These are phyloP conservation scores for Calendula officinalis DNA, from an alignment of 129 eudicot species.

Conservation along the genomic window DNA sequence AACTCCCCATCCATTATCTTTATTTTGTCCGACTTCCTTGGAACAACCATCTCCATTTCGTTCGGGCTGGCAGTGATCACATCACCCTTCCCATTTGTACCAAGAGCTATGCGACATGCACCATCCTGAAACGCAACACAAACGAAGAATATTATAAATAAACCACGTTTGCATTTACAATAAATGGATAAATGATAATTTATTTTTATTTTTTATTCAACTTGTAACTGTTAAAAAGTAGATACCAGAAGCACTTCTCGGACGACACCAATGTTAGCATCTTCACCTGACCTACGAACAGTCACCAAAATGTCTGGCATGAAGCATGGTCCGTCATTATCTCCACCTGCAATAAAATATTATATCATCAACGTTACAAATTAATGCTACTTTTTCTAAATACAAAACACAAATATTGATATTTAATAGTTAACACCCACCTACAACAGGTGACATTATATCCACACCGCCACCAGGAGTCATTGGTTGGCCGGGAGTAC, in stretches of 20 bases:
- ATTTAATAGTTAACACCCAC: slow-evolving; percentile 33
- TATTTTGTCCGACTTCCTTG: slow-evolving; percentile 72
- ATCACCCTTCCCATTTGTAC: slow-evolving; percentile 73
- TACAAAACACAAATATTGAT: neutral
- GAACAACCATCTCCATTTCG: slow-evolving; percentile 68
- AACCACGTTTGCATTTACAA: neutral
- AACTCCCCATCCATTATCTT: slow-evolving; percentile 89
- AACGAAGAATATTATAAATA: neutral
- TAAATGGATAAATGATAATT: neutral
- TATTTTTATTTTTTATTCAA: neutral
- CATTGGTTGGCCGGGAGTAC: slow-evolving; percentile 98
- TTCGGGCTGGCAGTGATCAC: slow-evolving; percentile 48
- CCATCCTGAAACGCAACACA: slow-evolving; percentile 62
- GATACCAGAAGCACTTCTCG: slow-evolving; percentile 87
- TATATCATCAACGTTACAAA: neutral
- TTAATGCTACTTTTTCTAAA: neutral
- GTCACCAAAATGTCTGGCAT: slow-evolving; percentile 81
- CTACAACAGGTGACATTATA: slow-evolving; percentile 91
- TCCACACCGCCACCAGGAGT: slow-evolving; percentile 99
- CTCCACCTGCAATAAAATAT: slow-evolving; percentile 55
- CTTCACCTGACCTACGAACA: slow-evolving; percentile 72
- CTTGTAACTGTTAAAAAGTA: neutral
- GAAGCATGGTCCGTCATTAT: slow-evolving; percentile 74
- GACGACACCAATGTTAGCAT: slow-evolving; percentile 56
- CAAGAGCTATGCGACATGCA: slow-evolving; percentile 70